phyloP scores from a whole-genome alignment of 768 basidiomycete genomes.

The Cystofilobasidium ferigula region DNA sequence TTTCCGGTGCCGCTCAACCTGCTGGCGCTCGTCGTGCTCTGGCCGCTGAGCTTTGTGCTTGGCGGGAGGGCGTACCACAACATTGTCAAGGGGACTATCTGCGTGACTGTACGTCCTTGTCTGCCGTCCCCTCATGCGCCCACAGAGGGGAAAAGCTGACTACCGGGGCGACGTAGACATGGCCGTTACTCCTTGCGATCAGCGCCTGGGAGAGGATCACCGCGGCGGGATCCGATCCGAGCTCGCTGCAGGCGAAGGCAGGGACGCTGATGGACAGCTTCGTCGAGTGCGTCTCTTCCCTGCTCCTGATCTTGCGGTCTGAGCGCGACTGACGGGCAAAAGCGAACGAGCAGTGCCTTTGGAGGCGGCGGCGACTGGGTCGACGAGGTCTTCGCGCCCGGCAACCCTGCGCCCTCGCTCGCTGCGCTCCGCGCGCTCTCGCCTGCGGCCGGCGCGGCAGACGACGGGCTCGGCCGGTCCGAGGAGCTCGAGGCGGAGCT shows the following conservation, averaged over 20 bases:
- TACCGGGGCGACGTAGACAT: slow-evolving; percentile 43
- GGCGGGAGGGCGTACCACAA: slow-evolving; percentile 69
- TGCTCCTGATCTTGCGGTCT: no score
- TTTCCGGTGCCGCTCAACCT: slow-evolving; percentile 54
- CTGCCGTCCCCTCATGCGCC: neutral
- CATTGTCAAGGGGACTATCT: slow-evolving; percentile 74
- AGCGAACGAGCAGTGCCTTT: slow-evolving; percentile 19
- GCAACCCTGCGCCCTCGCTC: neutral
- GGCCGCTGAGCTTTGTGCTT: slow-evolving; percentile 64
- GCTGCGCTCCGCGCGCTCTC: neutral
- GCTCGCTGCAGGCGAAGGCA: neutral
- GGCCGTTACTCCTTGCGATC: slow-evolving; percentile 67
- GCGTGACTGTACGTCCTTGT: slow-evolving; percentile 50
- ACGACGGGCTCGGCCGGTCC: neutral
- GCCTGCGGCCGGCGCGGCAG: neutral
- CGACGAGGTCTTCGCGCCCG: slow-evolving; percentile 12
- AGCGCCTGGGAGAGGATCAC: slow-evolving; percentile 63
- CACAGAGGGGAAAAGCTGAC: neutral
- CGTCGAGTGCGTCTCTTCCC: slow-evolving; percentile 9
- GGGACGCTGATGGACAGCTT: slow-evolving; percentile 8
- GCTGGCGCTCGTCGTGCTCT: slow-evolving; percentile 60
- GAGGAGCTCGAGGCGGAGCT: neutral
- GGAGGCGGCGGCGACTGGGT: slow-evolving; percentile 17
- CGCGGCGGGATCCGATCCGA: neutral
- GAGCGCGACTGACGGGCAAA: no score